Conservation (phyloP, 495 filamentous ascomycete genomes). For the Aspergillus leporis region DNA sequence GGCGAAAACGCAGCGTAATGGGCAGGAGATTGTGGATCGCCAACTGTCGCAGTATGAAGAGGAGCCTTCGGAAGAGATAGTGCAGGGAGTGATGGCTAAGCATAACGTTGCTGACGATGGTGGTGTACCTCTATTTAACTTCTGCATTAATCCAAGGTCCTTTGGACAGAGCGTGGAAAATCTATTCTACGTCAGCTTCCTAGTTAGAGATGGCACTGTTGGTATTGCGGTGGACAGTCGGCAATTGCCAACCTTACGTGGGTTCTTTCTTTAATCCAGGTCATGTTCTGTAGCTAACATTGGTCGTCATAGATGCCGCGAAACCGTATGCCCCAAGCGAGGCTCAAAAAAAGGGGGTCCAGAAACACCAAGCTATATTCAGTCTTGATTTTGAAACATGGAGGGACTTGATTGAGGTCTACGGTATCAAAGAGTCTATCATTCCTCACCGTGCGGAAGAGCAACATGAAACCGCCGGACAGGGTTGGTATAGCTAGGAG, state of each 20-base stretch:
- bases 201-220: constrained; percentile 82
- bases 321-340: constrained; percentile 44
- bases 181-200: constrained; percentile 92
- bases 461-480: constrained; percentile 51
- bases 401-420: constrained; percentile 70
- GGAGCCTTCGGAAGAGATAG: constrained; percentile 34
- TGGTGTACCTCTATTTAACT: constrained; percentile 73
- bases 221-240: constrained; percentile 64
- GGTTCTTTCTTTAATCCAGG: constrained; percentile 28
- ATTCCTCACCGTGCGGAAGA: constrained; percentile 77
- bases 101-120: constrained; percentile 60
- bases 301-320: constrained; percentile 32
- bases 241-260: constrained; percentile 72
- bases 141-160: constrained; percentile 82
- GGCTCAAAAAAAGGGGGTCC: constrained; percentile 48
- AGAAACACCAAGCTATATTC: constrained; percentile 81
- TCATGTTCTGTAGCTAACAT: constrained; percentile 25
- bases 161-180: constrained; percentile 98
- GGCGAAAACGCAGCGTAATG: constrained; percentile 34
- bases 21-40: constrained; percentile 33
- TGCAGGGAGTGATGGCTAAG: constrained; percentile 49
- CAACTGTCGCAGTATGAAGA: constrained; percentile 32
- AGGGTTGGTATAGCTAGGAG: constrained; percentile 75
- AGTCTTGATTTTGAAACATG: constrained; percentile 81
- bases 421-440: constrained; percentile 72